phyloP scores from a whole-genome alignment of 2,329 filamentous ascomycete species.

The Penicillium sp. region DNA sequence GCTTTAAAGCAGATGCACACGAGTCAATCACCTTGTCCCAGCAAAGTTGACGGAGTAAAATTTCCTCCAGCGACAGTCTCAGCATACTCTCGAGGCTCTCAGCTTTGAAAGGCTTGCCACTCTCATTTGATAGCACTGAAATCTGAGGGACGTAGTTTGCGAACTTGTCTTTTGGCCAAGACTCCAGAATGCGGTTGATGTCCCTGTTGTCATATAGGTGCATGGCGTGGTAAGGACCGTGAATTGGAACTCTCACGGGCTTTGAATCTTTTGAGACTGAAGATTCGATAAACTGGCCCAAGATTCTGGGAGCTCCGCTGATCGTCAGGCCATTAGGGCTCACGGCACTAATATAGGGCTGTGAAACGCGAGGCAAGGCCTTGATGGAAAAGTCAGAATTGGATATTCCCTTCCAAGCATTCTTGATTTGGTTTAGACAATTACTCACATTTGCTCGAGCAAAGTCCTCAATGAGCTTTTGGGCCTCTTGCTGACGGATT shows the following conservation, averaged over 20 bases:
- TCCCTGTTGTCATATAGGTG: slow-evolving; percentile 61
- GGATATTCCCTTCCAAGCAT: not conserved
- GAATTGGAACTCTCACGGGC: slow-evolving; percentile 60
- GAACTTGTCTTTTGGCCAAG: slow-evolving; percentile 40
- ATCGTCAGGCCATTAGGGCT: slow-evolving; percentile 65
- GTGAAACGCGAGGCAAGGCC: slow-evolving; percentile 57
- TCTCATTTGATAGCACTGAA: slow-evolving; percentile 48
- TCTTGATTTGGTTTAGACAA: not conserved
- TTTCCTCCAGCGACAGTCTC: slow-evolving; percentile 44
- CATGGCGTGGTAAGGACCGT: slow-evolving; percentile 64
- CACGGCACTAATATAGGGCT: slow-evolving; percentile 65
- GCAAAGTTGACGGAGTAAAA: slow-evolving; percentile 46
- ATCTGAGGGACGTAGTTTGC: slow-evolving; percentile 38
- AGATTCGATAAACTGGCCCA: slow-evolving; percentile 59
- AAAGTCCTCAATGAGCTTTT: slow-evolving; percentile 34
- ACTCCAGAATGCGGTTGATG: slow-evolving; percentile 57
- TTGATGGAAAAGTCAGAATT: slow-evolving; percentile 21
- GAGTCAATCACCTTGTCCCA: slow-evolving; percentile 50
- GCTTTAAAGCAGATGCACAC: slow-evolving; percentile 35
- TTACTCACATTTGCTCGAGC: slow-evolving; percentile 35
- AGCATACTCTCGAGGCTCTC: slow-evolving; percentile 42
- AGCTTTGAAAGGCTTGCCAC: slow-evolving; percentile 39
- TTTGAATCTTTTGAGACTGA: slow-evolving; percentile 58
- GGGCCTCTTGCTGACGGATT: slow-evolving; percentile 41
- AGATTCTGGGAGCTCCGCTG: slow-evolving; percentile 62